These are phyloP conservation scores for Pezizomycotina sp. DNA, from an alignment of 2,329 filamentous ascomycete genomes.

Conservation along the genomic window DNA sequence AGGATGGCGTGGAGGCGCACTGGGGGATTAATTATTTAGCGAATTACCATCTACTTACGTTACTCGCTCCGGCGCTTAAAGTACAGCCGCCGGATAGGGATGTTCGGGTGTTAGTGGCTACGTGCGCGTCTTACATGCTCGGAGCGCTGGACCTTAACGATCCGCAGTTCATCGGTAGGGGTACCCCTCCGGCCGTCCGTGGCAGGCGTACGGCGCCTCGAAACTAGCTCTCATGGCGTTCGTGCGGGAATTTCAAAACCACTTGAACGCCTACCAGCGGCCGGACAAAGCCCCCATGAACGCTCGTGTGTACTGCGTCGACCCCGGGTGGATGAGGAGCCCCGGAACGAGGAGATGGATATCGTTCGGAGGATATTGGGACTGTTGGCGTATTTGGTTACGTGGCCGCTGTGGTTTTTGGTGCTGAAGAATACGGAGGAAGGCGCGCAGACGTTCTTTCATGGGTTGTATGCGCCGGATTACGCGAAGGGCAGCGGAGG, in stretches of 20 bases:
- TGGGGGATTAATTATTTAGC: conserved; percentile 93
- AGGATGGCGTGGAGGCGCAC: conserved; percentile 68
- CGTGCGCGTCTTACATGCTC: conserved; percentile 80
- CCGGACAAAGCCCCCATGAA: conserved; percentile 72
- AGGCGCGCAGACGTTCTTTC: conserved; percentile 74
- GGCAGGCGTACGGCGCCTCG: conserved; percentile 23
- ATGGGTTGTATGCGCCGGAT: conserved; percentile 65
- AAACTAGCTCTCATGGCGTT: conserved; percentile 69
- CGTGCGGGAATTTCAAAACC: conserved; percentile 79
- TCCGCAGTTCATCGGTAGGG: conserved; percentile 31
- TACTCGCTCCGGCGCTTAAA: conserved; percentile 74
- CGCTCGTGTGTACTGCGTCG: conserved; percentile 66
- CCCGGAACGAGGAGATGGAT: conserved; percentile 79
- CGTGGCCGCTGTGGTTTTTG: conserved; percentile 72
- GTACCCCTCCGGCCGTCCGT: conserved; percentile 36
- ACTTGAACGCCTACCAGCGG: conserved; percentile 66
- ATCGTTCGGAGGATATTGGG: conserved; percentile 71
- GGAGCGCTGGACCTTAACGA: conserved; percentile 35
- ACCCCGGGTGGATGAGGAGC: conserved; percentile 71
- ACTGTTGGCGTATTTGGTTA: conserved; percentile 55
- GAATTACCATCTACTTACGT: conserved; percentile 86
- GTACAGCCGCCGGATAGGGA: conserved; percentile 89
- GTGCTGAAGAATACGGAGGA: conserved; percentile 68
- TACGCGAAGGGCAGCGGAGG: conserved; percentile 50
- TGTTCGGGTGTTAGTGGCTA: conserved; percentile 70